Evolutionary conservation across 2,329 filamentous ascomycete genomes (phyloP).

Genomic region (Fusarium beomiforme): DNA sequence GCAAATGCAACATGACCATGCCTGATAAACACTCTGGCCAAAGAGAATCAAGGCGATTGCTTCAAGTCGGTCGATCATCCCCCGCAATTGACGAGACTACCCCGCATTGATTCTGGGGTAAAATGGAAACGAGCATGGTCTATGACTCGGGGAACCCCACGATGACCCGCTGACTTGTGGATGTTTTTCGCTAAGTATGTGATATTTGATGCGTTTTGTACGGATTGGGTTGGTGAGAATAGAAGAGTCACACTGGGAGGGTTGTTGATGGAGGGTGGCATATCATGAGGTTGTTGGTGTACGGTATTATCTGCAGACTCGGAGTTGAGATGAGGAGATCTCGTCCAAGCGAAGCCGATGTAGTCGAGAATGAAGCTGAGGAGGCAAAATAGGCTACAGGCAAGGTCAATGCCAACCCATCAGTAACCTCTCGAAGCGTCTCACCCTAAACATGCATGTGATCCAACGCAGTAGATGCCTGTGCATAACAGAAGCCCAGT

Average conservation of each 20-base stretch:
- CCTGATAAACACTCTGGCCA: not conserved
- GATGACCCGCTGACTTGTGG: not conserved
- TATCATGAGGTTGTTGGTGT: not conserved
- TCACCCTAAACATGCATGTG: too few relatives aligned
- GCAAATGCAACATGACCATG: not conserved
- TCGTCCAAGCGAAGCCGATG: not conserved
- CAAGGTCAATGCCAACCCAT: too few relatives aligned
- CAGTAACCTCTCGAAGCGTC: too few relatives aligned
- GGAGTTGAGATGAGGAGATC: not conserved
- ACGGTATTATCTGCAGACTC: not conserved
- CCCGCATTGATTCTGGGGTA: conserved; percentile 11
- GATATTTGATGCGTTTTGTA: not conserved
- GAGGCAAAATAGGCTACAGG: not conserved
- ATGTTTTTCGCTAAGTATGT: not conserved
- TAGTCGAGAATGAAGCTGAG: too few relatives aligned
- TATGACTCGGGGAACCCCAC: not conserved
- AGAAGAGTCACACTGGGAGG: not conserved
- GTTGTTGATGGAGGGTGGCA: not conserved
- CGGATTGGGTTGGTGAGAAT: not conserved
- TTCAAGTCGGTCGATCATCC: not conserved
- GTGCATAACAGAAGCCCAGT: not conserved
- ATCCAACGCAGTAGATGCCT: too few relatives aligned
- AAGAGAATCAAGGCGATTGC: not conserved
- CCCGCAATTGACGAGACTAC: conserved; percentile 3
- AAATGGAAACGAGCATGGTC: not conserved